Percentiles rank a stretch among this genome's conserved stretches.
These are phyloP conservation scores for Botrytis paeoniae DNA, from an alignment of 2,329 filamentous ascomycete species.

Conservation along the genomic window DNA sequence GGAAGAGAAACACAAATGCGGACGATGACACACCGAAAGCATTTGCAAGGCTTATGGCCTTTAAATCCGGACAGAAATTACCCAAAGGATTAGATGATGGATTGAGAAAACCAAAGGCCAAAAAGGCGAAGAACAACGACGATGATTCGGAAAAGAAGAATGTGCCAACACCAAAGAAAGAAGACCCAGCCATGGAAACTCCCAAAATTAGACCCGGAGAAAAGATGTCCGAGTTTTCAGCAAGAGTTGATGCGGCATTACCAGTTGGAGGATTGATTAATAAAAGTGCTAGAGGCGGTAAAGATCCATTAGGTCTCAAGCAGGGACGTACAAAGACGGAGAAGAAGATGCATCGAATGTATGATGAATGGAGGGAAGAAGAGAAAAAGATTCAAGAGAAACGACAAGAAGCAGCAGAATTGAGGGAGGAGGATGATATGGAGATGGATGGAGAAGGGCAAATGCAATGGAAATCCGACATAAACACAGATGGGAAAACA, in stretches of 20 bases:
- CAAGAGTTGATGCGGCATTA: conserved; percentile 79
- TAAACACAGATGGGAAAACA: conserved; percentile 44
- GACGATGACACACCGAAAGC: conserved; percentile 76
- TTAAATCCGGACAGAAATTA: conserved; percentile 58
- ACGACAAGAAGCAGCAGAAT: conserved; percentile 32
- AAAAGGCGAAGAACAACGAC: conserved; percentile 34
- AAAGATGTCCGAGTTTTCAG: conserved; percentile 73
- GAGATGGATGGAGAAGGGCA: conserved; percentile 36
- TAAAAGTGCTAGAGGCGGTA: conserved; percentile 57
- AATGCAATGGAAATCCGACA: conserved; percentile 58
- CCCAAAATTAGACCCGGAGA: conserved; percentile 82
- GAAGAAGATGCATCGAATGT: conserved; percentile 75
- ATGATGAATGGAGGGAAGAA: conserved; percentile 72
- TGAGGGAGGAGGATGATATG: conserved; percentile 36
- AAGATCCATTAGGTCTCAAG: conserved; percentile 63
- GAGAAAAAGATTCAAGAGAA: conserved; percentile 50
- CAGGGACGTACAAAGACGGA: conserved; percentile 77
- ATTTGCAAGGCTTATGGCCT: conserved; percentile 82
- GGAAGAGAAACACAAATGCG: conserved; percentile 48
- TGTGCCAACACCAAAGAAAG: conserved; percentile 25
- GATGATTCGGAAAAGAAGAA: conserved; percentile 18
- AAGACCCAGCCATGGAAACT: conserved; percentile 38
- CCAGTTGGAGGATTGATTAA: conserved; percentile 69
- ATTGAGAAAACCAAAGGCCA: conserved; percentile 37
- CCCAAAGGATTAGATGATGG: conserved; percentile 71